Conservation (phyloP, 2,329 filamentous ascomycete genomes). For the Clarireedia hainanense region DNA sequence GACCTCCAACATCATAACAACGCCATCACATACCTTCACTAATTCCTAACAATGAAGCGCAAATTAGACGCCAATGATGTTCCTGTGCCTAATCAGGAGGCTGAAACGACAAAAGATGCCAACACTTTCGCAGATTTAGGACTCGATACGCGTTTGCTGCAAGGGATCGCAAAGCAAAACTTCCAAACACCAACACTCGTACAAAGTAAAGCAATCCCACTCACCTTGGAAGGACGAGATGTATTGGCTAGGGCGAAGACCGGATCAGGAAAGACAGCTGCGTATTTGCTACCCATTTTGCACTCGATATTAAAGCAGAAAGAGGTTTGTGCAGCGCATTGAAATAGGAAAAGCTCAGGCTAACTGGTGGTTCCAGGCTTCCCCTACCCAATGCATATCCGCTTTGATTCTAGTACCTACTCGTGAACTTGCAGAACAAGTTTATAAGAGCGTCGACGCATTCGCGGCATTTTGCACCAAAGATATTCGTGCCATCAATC, state of each 20-base stretch:
- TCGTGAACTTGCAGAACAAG: conserved; percentile 87
- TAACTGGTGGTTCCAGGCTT: conserved; percentile 32
- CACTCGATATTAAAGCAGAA: conserved; percentile 78
- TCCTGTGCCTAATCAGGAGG: conserved; percentile 32
- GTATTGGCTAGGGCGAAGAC: conserved; percentile 89
- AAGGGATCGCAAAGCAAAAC: conserved; percentile 76
- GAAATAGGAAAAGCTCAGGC: conserved; percentile 58
- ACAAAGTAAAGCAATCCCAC: conserved; percentile 78
- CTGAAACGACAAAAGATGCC: conserved; percentile 23
- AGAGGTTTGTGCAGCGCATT: conserved; percentile 43
- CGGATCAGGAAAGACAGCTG: conserved; percentile 95
- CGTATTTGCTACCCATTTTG: conserved; percentile 84
- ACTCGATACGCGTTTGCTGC: conserved; percentile 77
- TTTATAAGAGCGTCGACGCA: conserved; percentile 67
- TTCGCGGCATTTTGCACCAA: conserved; percentile 80
- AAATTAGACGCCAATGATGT: conserved; percentile 52
- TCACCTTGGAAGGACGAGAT: conserved; percentile 81
- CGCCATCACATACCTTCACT: not conserved
- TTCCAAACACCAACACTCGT: conserved; percentile 84
- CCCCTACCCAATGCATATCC: conserved; percentile 49
- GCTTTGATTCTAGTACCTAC: conserved; percentile 91
- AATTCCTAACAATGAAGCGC: conserved; percentile 44
- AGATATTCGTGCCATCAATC: conserved; percentile 72
- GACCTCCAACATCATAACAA: conserved; percentile 1
- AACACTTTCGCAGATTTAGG: conserved; percentile 65